Evolutionary conservation across 2,329 filamentous ascomycete species (phyloP).

Genomic region (Pseudogymnoascus sp.): DNA sequence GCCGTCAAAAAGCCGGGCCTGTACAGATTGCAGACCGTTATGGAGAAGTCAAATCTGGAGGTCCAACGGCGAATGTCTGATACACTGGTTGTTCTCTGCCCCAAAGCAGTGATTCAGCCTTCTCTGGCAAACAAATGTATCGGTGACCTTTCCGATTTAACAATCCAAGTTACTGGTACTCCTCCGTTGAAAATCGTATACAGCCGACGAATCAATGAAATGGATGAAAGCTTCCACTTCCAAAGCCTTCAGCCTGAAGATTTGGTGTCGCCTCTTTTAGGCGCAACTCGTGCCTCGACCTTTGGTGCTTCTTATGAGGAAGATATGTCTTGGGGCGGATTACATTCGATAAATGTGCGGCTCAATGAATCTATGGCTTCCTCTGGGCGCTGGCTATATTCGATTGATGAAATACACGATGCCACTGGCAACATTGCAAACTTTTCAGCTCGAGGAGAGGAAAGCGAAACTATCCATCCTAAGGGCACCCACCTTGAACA

Average conservation of each 20-base stretch:
- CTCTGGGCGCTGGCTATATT: slow-evolving; percentile 79
- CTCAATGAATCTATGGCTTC: slow-evolving; percentile 82
- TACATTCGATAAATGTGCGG: slow-evolving; percentile 68
- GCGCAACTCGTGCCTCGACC: slow-evolving; percentile 48
- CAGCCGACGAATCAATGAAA: slow-evolving; percentile 76
- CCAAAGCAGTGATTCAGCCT: slow-evolving; percentile 65
- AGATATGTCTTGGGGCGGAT: slow-evolving; percentile 73
- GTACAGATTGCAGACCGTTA: slow-evolving; percentile 75
- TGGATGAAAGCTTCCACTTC: slow-evolving; percentile 78
- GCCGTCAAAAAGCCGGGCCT: slow-evolving; percentile 78
- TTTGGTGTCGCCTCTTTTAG: slow-evolving; percentile 69
- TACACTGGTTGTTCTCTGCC: slow-evolving; percentile 79
- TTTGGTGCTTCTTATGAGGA: slow-evolving; percentile 52
- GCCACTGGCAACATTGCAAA: slow-evolving; percentile 79
- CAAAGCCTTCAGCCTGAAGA: slow-evolving; percentile 91
- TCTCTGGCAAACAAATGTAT: slow-evolving; percentile 65
- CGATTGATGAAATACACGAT: slow-evolving; percentile 86
- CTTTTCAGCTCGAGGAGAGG: slow-evolving; percentile 61
- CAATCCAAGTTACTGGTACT: slow-evolving; percentile 77
- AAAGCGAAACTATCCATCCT: slow-evolving; percentile 53
- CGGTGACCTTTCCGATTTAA: slow-evolving; percentile 79
- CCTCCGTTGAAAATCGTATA: slow-evolving; percentile 91
- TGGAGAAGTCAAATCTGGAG: slow-evolving; percentile 91
- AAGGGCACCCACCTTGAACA: slow-evolving; percentile 62
- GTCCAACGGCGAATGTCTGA: slow-evolving; percentile 71